Conservation (phyloP, 495 filamentous ascomycete species). For the Hyaloscypha bicolor region DNA sequence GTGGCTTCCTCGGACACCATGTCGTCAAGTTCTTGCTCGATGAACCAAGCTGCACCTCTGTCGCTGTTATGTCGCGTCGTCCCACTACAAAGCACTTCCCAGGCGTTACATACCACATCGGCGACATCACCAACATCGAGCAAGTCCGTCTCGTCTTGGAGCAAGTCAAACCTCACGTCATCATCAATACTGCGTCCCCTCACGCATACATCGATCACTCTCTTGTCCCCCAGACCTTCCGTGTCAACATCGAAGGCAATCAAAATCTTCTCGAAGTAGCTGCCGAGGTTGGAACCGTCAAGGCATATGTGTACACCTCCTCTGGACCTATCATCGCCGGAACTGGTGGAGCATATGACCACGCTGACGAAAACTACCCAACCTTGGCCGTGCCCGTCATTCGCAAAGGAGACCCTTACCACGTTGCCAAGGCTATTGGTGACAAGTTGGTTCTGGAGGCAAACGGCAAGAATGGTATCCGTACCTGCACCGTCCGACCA, state of each 20-base stretch:
- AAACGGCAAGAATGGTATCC: slow-evolving; percentile 63
- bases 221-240: slow-evolving; percentile 10
- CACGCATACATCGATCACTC: slow-evolving; percentile 22
- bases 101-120: slow-evolving; percentile 68
- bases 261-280: slow-evolving; percentile 61
- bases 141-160: slow-evolving; percentile 65
- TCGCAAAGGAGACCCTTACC: slow-evolving; percentile 24
- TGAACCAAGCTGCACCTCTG: slow-evolving; percentile 52
- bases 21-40: slow-evolving; percentile 61
- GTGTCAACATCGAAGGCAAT: slow-evolving; percentile 90
- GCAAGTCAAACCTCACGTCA: slow-evolving; percentile 72
- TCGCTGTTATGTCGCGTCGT: slow-evolving; percentile 82
- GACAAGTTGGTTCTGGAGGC: slow-evolving; percentile 82
- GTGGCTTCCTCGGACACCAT: slow-evolving; percentile 72
- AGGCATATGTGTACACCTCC: slow-evolving; percentile 24
- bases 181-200: slow-evolving; percentile 92
- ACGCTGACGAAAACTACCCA: slow-evolving; percentile 64
- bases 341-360: slow-evolving; percentile 20
- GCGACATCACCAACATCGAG: slow-evolving; percentile 78
- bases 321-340: slow-evolving; percentile 24
- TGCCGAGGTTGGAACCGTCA: slow-evolving; percentile 17
- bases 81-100: slow-evolving; percentile 72
- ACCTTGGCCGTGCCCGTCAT: slow-evolving; percentile 15
- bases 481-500: slow-evolving; percentile 79
- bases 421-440: slow-evolving; percentile 68